A percentile compares a stretch with the other conserved stretches of the same genome.
These are phyloP conservation scores for Coemansia sp. DNA, from an alignment of 192 early-diverging fungal species.

Conservation along the genomic window DNA sequence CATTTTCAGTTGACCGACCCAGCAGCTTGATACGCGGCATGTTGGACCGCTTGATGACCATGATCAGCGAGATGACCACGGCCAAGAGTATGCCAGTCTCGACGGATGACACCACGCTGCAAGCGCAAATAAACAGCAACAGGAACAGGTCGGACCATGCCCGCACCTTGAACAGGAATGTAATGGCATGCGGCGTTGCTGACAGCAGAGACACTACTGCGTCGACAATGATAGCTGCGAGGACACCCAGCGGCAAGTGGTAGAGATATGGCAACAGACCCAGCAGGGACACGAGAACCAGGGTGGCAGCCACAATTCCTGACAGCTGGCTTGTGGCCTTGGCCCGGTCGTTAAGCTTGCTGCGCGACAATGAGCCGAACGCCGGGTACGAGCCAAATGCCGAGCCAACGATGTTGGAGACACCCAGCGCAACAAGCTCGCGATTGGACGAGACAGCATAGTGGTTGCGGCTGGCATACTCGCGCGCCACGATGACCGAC, in stretches of 20 bases:
- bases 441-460: constrained; percentile 94
- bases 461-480: constrained; percentile 89
- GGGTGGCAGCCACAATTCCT: constrained; percentile 75
- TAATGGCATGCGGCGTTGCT: constrained; percentile 73
- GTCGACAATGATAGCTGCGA: constrained; percentile 82
- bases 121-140: constrained; percentile 84
- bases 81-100: constrained; percentile 94
- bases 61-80: constrained; percentile 83
- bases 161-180: constrained; percentile 77
- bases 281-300: constrained; percentile 82
- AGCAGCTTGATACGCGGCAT: constrained; percentile 80
- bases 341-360: constrained; percentile 91
- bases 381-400: constrained; percentile 80
- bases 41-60: constrained; percentile 93
- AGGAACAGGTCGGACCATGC: constrained; percentile 86
- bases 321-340: constrained; percentile 91
- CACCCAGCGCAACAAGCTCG: constrained; percentile 94
- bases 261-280: constrained; percentile 83
- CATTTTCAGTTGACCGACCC: constrained; percentile 61
- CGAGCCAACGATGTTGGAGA: constrained; percentile 83
- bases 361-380: constrained; percentile 91
- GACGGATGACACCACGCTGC: constrained; percentile 89
- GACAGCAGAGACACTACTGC: constrained; percentile 82
- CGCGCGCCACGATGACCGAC: constrained; percentile 92
- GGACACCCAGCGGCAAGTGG: constrained; percentile 81